Base-by-base conservation (phyloP, 2,329 filamentous ascomycete genomes). In the Fusarium multiceps region DNA sequence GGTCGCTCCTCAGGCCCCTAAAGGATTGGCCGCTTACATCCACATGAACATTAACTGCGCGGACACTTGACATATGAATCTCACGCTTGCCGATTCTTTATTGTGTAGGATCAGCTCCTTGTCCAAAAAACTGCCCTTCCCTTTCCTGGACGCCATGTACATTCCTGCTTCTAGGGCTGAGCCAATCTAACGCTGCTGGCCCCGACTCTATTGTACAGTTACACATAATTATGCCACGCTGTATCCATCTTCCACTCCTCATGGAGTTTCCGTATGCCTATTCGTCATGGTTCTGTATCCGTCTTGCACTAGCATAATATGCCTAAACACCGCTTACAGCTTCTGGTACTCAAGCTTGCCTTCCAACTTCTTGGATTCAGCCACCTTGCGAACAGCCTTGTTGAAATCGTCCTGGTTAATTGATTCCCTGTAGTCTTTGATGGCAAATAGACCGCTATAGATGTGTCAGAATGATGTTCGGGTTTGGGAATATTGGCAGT, bases 381-480 rank as follows among this genome's bases (percentile, higher is more conserved):
- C 94, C 73, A 99, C 92, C 88, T 99, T 99, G 73, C 96, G 91
- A 57, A 99, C 96, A 6, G 96, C 96, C 84, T 98, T 98, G 86
- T 98, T 99, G 89, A 98, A 98, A 79, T 99, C 96, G 77, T 99
- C 96, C 81, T 99, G 96, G 83, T 93, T 98, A 82, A 99, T 93
- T 14, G 94, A 90, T 76, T 99, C 96, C 67, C 97, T 87, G 81
- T 98, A 97, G 78, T 97, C 96, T 82, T 98, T 98, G 88, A 99
- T 99, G 45, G 96, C 94, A 81, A 98, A 98, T 41, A 99, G 84
- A 69, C 96, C 96, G 73, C 93, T 97, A 66, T 51, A 69, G 79
- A 74, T 63, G 69, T 66, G 59, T 70, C 23, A 72, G 71, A 75
- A 72, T 30, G 27, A 45, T 45, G 41, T 46, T 50, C 27, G 34